phyloP scores from a whole-genome alignment of 768 basidiomycete genomes.

The Boletus eberwhitei region DNA sequence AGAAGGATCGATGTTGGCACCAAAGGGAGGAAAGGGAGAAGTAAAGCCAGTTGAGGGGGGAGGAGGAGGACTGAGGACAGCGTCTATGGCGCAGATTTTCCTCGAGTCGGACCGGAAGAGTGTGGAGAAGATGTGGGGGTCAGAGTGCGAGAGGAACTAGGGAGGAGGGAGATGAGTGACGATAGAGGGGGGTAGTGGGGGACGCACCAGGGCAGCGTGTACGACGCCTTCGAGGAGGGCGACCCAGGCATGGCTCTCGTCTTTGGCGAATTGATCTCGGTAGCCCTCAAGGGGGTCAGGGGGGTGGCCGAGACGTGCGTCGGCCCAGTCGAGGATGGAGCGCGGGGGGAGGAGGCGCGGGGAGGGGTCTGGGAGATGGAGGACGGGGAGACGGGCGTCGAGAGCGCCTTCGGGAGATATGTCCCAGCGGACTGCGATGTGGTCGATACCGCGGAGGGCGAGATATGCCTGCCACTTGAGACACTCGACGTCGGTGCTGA shows the following conservation, averaged over 20 bases:
- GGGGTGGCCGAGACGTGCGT: slow-evolving; percentile 42
- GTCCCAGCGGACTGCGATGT: slow-evolving; percentile 62
- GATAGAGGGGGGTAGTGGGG: neutral
- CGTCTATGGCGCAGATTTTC: slow-evolving; percentile 37
- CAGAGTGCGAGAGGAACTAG: slow-evolving; percentile 50
- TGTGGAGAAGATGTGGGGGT: slow-evolving; percentile 39
- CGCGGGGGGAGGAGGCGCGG: slow-evolving; percentile 59
- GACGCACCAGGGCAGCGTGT: slow-evolving; percentile 69
- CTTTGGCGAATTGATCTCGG: slow-evolving; percentile 50
- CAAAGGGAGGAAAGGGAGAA: slow-evolving; percentile 59
- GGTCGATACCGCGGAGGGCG: slow-evolving; percentile 52
- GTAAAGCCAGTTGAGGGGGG: slow-evolving; percentile 68
- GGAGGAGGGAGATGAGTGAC: slow-evolving; percentile 1
- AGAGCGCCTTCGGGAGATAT: slow-evolving; percentile 66
- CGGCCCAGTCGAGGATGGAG: slow-evolving; percentile 73
- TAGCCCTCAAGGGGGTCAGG: slow-evolving; percentile 64
- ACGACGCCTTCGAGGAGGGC: slow-evolving; percentile 72
- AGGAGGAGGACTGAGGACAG: slow-evolving; percentile 61
- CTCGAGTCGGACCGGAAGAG: slow-evolving; percentile 38
- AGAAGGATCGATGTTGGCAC: slow-evolving; percentile 49
- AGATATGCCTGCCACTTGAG: slow-evolving; percentile 87
- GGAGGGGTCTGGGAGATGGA: slow-evolving; percentile 53
- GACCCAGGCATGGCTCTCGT: slow-evolving; percentile 83
- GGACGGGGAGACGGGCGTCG: slow-evolving; percentile 64
- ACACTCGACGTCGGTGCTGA: slow-evolving; percentile 81